Conservation (phyloP, 108 stramenopile species). For the Skeletonema potamos region DNA sequence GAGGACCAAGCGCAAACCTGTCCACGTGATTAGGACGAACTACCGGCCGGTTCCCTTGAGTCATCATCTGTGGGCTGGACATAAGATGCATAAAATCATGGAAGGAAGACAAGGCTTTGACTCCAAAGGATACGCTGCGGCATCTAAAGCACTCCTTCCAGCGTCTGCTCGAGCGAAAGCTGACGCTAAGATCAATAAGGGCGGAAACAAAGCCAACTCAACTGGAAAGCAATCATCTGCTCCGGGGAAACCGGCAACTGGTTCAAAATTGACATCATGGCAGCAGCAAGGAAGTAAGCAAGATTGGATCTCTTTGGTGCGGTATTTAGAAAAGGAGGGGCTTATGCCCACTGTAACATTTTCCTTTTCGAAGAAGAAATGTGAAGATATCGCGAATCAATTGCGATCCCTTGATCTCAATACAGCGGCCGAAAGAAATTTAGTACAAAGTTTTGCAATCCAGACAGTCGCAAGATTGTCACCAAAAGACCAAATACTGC, state of each 20-base stretch:
- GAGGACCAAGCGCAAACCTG: constrained; percentile 82
- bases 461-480: constrained; percentile 85
- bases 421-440: constrained; percentile 74
- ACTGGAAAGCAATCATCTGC: constrained; percentile 32
- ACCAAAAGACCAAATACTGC: constrained; percentile 82
- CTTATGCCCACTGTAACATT: constrained; percentile 97
- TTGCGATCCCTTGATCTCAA: constrained; percentile 87
- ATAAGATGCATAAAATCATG: constrained; percentile 83
- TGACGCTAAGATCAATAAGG: constrained; percentile 47
- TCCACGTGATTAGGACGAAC: constrained; percentile 89
- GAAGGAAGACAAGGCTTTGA: constrained; percentile 77
- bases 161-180: constrained; percentile 42
- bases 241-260: constrained; percentile 26
- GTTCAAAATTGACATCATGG: constrained; percentile 70
- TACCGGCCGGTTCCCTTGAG: constrained; percentile 95
- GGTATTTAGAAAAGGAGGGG: constrained; percentile 81
- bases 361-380: constrained; percentile 97
- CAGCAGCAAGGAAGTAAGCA: constrained; percentile 80
- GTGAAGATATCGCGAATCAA: constrained; percentile 91
- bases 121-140: constrained; percentile 76
- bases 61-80: constrained; percentile 87
- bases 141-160: constrained; percentile 69
- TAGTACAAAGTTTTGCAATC: constrained; percentile 73
- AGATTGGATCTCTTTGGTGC: constrained; percentile 81
- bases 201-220: constrained; percentile 35